Evolutionary conservation across 306 rosid species (phyloP).

Genomic region (Ceratonia siliqua): DNA sequence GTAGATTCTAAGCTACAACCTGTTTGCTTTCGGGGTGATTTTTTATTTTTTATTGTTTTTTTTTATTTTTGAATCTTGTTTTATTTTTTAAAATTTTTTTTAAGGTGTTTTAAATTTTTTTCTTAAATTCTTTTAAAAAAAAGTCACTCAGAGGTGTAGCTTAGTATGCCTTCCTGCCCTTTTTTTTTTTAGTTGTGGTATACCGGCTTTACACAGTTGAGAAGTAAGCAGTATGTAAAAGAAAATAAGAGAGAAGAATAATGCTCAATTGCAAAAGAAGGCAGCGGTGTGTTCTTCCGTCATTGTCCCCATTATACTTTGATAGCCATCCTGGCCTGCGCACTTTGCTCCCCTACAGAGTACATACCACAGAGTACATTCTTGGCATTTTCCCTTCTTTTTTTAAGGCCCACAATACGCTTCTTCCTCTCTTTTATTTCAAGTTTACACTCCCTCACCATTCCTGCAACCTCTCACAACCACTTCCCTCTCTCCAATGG

Average conservation of each 20-base stretch:
- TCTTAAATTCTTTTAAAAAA: too few relatives aligned
- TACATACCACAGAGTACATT: constrained; percentile 41
- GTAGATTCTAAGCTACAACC: too few relatives aligned
- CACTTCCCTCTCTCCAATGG: constrained; percentile 48
- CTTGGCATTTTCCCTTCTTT: constrained; percentile 43
- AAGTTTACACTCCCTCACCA: constrained; percentile 28
- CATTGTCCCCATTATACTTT: constrained; percentile 52
- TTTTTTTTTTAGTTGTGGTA: not conserved
- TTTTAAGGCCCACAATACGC: constrained; percentile 32
- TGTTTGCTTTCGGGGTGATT: too few relatives aligned
- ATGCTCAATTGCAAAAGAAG: constrained; percentile 29
- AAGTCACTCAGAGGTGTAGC: too few relatives aligned
- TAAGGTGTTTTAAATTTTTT: too few relatives aligned
- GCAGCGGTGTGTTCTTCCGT: constrained; percentile 41
- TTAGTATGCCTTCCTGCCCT: too few relatives aligned
- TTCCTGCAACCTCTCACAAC: constrained; percentile 6
- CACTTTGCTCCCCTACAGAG: constrained; percentile 39
- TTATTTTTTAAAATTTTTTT: too few relatives aligned
- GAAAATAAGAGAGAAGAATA: constrained; percentile 28
- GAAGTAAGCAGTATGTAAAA: not conserved
- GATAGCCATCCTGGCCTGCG: constrained; percentile 39
- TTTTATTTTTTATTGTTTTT: too few relatives aligned
- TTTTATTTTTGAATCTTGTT: too few relatives aligned
- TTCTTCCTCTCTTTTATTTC: constrained; percentile 25
- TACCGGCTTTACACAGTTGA: not conserved